phyloP scores from a whole-genome alignment of 2,329 filamentous ascomycete species.

The Aspergillus cejpii region DNA sequence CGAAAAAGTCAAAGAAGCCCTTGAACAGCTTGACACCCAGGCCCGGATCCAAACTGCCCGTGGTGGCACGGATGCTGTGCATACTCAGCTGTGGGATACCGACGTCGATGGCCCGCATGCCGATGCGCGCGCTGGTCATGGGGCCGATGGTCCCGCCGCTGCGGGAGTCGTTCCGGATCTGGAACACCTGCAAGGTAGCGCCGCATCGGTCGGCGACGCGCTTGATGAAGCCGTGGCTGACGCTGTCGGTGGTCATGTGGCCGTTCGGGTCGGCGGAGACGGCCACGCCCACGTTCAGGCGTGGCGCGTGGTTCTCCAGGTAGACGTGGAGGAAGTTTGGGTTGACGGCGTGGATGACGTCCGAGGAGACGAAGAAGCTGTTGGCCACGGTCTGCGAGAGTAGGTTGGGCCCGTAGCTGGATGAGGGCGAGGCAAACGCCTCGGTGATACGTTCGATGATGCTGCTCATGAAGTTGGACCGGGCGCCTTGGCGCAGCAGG shows the following conservation, averaged over 20 bases:
- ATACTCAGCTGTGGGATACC: conserved; percentile 89
- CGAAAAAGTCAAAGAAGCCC: conserved; percentile 80
- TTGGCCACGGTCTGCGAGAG: conserved; percentile 79
- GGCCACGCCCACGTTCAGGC: conserved; percentile 79
- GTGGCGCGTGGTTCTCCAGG: conserved; percentile 75
- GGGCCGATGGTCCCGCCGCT: conserved; percentile 94
- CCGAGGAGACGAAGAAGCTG: conserved; percentile 85
- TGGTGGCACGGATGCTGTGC: conserved; percentile 87
- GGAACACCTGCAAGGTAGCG: conserved; percentile 74
- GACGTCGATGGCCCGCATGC: conserved; percentile 75
- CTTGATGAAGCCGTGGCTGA: conserved; percentile 73
- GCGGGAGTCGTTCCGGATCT: conserved; percentile 86
- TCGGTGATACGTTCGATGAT: conserved; percentile 74
- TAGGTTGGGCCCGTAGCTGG: conserved; percentile 47
- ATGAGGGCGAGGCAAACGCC: conserved; percentile 49
- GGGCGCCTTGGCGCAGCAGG: conserved; percentile 79
- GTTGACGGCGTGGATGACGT: conserved; percentile 90
- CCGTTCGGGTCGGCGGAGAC: conserved; percentile 80
- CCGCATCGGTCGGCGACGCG: conserved; percentile 68
- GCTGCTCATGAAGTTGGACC: conserved; percentile 77
- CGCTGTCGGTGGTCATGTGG: conserved; percentile 90
- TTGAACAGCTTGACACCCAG: conserved; percentile 82
- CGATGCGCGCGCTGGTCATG: conserved; percentile 72
- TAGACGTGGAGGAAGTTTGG: conserved; percentile 86
- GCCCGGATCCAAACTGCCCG: conserved; percentile 76